A percentile compares a stretch with the other conserved stretches of the same genome.
Evolutionary conservation across 495 filamentous ascomycete genomes (phyloP).

Genomic region (Durotheca rogersii): DNA sequence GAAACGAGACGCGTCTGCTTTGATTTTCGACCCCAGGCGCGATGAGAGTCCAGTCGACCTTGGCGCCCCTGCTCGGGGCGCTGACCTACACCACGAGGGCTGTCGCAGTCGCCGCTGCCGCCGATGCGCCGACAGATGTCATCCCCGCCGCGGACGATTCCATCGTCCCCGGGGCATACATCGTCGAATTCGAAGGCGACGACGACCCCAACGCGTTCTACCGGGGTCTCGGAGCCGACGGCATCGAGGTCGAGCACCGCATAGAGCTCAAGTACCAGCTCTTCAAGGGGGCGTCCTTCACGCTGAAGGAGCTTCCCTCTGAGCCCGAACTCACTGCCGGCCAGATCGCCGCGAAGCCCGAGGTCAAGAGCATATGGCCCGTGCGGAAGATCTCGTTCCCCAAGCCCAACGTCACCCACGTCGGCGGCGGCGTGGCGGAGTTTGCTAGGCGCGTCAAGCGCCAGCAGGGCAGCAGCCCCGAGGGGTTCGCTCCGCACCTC

Average conservation of each 20-base stretch:
- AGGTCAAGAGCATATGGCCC: conserved; percentile 11
- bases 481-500: not conserved
- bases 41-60: too few species aligned
- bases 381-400: conserved; percentile 1
- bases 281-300: conserved; percentile 12
- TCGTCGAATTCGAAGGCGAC: conserved; percentile 9
- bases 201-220: not conserved
- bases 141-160: not conserved
- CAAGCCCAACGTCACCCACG: not conserved
- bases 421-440: not conserved
- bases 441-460: not conserved
- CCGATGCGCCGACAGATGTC: not conserved
- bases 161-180: conserved; percentile 9
- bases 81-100: too few species aligned
- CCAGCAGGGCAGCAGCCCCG: not conserved
- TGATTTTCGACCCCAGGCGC: too few species aligned
- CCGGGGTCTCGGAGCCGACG: not conserved
- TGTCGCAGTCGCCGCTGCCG: too few species aligned
- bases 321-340: not conserved
- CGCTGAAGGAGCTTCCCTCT: not conserved
- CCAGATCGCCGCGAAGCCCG: not conserved
- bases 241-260: conserved; percentile 2
- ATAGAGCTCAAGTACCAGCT: not conserved
- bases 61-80: too few species aligned
- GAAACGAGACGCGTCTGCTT: too few species aligned